Conservation (phyloP, 1,284 basidiomycete genomes). For the Rhodotorula sp. region DNA sequence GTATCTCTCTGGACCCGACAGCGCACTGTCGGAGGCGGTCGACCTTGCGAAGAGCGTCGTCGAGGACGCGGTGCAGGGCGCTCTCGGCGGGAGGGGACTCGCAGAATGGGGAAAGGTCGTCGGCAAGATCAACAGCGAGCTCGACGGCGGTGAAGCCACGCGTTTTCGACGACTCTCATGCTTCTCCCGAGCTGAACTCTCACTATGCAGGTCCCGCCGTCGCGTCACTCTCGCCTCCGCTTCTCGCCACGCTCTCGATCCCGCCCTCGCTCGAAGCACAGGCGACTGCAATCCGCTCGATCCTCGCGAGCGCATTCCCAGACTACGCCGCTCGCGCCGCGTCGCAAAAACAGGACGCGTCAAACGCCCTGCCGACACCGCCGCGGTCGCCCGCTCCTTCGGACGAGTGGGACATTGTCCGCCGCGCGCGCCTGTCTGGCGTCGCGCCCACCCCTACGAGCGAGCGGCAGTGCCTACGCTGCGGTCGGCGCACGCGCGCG, state of each 20-base stretch:
- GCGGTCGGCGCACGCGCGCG: constrained; percentile 5
- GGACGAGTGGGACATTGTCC: constrained; percentile 7
- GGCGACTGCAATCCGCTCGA: not conserved
- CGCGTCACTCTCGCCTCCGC: not conserved
- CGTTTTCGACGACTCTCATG: not conserved
- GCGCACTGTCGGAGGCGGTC: constrained; percentile 2
- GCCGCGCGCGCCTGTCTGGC: not conserved
- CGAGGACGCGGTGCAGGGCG: constrained; percentile 13
- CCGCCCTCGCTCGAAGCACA: not conserved
- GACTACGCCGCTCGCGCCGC: not conserved
- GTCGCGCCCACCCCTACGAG: too few relatives aligned
- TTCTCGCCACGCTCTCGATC: constrained; percentile 4
- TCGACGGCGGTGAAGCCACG: not conserved
- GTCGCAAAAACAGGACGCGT: too few relatives aligned
- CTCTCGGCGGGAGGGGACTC: not conserved
- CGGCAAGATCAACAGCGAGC: not conserved
- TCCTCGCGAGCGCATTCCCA: not conserved
- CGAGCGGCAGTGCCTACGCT: constrained; percentile 10
- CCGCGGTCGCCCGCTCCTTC: not conserved
- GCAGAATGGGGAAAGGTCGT: constrained; percentile 6
- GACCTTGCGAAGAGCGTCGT: constrained; percentile 17
- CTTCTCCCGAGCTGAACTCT: too few relatives aligned
- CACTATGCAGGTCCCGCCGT: not conserved
- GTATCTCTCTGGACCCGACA: constrained; percentile 4
- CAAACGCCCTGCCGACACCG: constrained; percentile 1